Evolutionary conservation across 345 rosid species (phyloP).

Genomic region (Mallotus nudiflorus): DNA sequence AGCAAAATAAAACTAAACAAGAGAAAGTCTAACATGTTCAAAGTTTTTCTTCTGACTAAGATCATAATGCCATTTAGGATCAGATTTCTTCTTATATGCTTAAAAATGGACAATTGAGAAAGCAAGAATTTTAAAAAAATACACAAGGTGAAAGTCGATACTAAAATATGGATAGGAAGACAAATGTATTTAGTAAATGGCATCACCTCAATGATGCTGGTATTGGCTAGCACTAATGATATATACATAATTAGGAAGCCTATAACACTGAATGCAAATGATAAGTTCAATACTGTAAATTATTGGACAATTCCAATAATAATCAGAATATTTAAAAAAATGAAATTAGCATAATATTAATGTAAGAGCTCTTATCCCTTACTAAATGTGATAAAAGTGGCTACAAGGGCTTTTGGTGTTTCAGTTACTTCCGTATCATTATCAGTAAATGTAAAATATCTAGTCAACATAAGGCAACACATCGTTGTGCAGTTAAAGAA

Average conservation of each 20-base stretch:
- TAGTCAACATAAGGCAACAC: too few species aligned
- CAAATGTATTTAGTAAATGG: not conserved
- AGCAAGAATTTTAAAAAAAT: not conserved
- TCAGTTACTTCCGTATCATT: slow-evolving; percentile 18
- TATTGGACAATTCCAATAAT: not conserved
- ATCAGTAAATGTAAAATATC: slow-evolving; percentile 11
- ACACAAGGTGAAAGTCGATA: not conserved
- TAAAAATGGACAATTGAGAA: slow-evolving; percentile 5
- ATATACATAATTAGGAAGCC: slow-evolving; percentile 38
- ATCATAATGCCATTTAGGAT: slow-evolving; percentile 31
- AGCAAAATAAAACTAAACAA: not conserved
- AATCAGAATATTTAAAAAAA: not conserved
- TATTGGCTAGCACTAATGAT: slow-evolving; percentile 27
- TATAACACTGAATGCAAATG: slow-evolving; percentile 33
- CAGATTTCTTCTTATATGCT: slow-evolving; percentile 30
- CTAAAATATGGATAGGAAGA: not conserved
- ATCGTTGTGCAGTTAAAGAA: not conserved
- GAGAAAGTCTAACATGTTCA: slow-evolving; percentile 24
- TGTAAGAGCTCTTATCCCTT: not conserved
- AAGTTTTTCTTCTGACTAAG: slow-evolving; percentile 34
- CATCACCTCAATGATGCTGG: slow-evolving; percentile 36
- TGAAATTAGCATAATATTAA: not conserved
- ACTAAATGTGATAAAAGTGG: slow-evolving; percentile 34
- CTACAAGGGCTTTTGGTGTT: slow-evolving; percentile 27
- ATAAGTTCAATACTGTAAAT: slow-evolving; percentile 32